Evolutionary conservation across 192 early-diverging fungal species (phyloP).

Genomic region (Cetraspora pellucida): DNA sequence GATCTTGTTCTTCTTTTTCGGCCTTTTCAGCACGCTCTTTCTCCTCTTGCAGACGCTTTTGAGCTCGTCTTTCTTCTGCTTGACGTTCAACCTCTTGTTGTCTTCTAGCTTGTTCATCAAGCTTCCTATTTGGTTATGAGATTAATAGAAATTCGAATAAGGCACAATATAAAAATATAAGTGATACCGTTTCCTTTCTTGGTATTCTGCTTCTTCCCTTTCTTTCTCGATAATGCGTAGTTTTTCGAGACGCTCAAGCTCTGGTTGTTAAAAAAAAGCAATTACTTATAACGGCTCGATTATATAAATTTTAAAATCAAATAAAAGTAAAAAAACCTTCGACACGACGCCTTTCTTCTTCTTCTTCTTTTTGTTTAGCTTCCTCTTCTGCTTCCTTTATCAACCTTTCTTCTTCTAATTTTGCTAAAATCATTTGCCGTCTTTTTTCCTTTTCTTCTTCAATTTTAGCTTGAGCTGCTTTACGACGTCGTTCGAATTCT

Average conservation of each 20-base stretch:
- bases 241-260: no score
- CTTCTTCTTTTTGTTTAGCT: conserved; percentile 42
- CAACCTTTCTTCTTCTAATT: conserved; percentile 53
- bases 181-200: background rate
- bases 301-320: background rate
- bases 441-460: conserved; percentile 73
- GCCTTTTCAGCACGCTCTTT: conserved; percentile 33
- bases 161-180: conserved; percentile 14
- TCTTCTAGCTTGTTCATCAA: conserved; percentile 54
- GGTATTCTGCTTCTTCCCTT: no score
- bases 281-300: background rate
- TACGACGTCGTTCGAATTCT: conserved; percentile 56
- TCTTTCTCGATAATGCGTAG: no score
- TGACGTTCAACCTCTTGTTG: conserved; percentile 53
- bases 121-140: conserved; percentile 35
- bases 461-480: conserved; percentile 63
- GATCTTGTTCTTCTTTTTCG: conserved; percentile 18
- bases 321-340: conserved; percentile 9
- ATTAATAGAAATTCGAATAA: conserved; percentile 32
- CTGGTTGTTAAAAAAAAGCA: conserved; percentile 30
- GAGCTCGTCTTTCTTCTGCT: conserved; percentile 52
- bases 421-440: conserved; percentile 60
- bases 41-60: conserved; percentile 39
- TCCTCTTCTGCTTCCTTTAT: conserved; percentile 47
- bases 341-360: conserved; percentile 41